Percentiles rank a stretch among this genome's conserved stretches.
Conservation (phyloP, 2,329 filamentous ascomycete species). For the Calonectria naviculata region DNA sequence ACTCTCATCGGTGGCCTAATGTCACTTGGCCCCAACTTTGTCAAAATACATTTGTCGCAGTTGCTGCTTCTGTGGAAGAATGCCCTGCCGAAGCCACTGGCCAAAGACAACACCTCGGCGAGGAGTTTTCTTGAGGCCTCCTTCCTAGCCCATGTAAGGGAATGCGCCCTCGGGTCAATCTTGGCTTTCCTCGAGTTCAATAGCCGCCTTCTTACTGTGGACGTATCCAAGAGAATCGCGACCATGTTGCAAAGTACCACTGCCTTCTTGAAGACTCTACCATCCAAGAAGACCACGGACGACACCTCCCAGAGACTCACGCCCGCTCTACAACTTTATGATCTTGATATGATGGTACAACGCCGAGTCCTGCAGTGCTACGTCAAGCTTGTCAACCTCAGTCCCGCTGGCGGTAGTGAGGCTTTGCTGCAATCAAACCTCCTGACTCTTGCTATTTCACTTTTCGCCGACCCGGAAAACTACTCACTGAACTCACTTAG, state of each 20-base stretch:
- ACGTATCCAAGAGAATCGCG: conserved; percentile 92
- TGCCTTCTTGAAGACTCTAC: conserved; percentile 86
- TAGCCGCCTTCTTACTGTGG: conserved; percentile 87
- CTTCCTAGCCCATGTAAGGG: conserved; percentile 92
- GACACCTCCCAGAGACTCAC: conserved; percentile 87
- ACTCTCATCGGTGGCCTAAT: conserved; percentile 96
- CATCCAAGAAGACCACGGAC: conserved; percentile 84
- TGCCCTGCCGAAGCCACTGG: conserved; percentile 91
- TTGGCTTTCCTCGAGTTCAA: conserved; percentile 95
- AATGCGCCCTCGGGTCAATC: conserved; percentile 92
- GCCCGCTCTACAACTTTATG: conserved; percentile 87
- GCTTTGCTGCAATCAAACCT: conserved; percentile 91
- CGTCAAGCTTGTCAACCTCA: conserved; percentile 88
- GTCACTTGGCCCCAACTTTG: conserved; percentile 96
- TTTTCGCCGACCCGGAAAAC: conserved; percentile 93
- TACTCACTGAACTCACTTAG: conserved; percentile 88
- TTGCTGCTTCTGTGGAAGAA: conserved; percentile 97
- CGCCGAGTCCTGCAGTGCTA: conserved; percentile 95
- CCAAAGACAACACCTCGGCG: conserved; percentile 88
- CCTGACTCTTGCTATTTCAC: conserved; percentile 86
- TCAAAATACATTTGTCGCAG: conserved; percentile 97
- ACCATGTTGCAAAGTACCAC: conserved; percentile 96
- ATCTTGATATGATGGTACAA: conserved; percentile 93
- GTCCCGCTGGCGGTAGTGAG: conserved; percentile 86
- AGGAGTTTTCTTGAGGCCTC: conserved; percentile 89